phyloP scores from a whole-genome alignment of 202 grass and related monocot species.

The Dendrocalamus latiflorus region DNA sequence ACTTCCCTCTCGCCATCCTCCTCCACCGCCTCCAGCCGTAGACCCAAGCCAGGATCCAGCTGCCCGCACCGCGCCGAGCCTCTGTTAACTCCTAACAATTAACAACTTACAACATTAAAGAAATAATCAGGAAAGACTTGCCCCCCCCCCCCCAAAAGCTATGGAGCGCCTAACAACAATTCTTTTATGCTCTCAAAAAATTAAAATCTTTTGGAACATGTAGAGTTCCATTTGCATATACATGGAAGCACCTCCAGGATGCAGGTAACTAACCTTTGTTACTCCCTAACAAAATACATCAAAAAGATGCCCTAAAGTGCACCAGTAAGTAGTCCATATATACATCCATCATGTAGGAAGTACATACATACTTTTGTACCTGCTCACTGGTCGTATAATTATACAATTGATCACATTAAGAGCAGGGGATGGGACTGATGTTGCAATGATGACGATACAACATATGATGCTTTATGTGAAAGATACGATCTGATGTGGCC shows the following conservation, averaged over 20 bases:
- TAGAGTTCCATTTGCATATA: neutral
- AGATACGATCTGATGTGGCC: slow-evolving; percentile 77
- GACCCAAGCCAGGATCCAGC: too few relatives aligned
- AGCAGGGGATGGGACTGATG: slow-evolving; percentile 51
- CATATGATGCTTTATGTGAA: slow-evolving; percentile 57
- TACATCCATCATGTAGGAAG: neutral
- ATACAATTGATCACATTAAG: slow-evolving; percentile 32
- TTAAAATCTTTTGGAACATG: neutral
- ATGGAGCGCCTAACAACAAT: neutral
- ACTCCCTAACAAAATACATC: neutral
- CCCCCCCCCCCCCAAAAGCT: neutral
- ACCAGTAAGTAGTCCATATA: neutral
- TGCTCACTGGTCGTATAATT: slow-evolving; percentile 3
- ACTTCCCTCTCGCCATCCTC: too few relatives aligned
- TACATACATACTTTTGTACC: slow-evolving; percentile 1
- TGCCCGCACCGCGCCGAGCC: too few relatives aligned
- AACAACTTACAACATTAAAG: too few relatives aligned
- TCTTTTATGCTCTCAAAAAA: neutral
- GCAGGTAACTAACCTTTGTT: neutral
- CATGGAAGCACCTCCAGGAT: neutral
- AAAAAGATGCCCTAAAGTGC: neutral
- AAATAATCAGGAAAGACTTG: too few relatives aligned
- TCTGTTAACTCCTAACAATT: neutral
- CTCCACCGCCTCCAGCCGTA: too few relatives aligned
- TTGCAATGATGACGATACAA: slow-evolving; percentile 68